These are phyloP conservation scores for Auricularia heimuer DNA, from an alignment of 768 basidiomycete genomes.

Conservation along the genomic window DNA sequence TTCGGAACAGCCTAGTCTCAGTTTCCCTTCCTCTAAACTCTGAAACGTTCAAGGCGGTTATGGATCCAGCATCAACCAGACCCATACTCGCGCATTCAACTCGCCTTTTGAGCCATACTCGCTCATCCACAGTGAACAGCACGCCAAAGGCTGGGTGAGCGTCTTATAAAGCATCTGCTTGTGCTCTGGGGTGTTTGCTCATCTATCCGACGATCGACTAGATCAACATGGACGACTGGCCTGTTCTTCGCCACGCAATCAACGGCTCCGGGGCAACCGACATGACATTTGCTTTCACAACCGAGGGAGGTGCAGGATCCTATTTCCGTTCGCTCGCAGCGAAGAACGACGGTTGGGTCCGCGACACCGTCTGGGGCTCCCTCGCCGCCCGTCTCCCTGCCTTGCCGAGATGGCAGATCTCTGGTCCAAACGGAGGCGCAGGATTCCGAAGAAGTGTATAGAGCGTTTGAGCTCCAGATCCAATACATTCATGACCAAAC, in stretches of 20 bases:
- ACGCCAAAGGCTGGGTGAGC: not conserved
- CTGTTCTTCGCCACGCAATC: not conserved
- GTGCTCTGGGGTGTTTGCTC: not conserved
- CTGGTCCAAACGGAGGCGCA: not conserved
- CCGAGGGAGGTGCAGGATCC: not conserved
- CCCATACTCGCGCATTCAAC: not conserved
- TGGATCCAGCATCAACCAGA: not conserved
- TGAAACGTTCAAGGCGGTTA: not conserved
- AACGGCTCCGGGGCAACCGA: not conserved
- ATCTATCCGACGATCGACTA: not conserved
- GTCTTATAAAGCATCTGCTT: not conserved
- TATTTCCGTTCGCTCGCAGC: not conserved
- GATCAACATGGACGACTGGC: constrained; percentile 3
- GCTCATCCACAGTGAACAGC: not conserved
- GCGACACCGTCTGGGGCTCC: not conserved
- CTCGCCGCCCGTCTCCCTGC: not conserved
- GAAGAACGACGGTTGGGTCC: constrained; percentile 1
- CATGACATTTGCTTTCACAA: not conserved
- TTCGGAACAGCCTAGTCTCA: no score
- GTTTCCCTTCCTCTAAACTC: no score
- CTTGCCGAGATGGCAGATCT: not conserved
- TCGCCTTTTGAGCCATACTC: not conserved
- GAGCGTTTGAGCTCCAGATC: no score
- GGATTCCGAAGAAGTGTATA: not conserved
- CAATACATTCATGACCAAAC: no score